A percentile compares a stretch with the other conserved stretches of the same genome.
Conservation (phyloP, 805 yeast species). For the Wickerhamiella alocasiicola region DNA sequence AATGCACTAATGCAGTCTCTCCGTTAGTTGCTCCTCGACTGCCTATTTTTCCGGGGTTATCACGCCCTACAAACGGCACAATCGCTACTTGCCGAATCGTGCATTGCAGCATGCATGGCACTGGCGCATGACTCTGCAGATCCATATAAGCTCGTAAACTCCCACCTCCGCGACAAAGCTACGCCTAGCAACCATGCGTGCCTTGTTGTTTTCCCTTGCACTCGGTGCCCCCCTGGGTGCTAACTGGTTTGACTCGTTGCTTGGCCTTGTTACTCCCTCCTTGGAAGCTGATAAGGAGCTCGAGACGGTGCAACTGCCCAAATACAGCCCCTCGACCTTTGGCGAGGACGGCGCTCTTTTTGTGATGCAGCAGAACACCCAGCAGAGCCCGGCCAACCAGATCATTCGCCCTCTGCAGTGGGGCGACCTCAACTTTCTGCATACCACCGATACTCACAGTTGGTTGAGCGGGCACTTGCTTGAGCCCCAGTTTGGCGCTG, state of each 20-base stretch:
- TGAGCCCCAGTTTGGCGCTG: slow-evolving; percentile 46
- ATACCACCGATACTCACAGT: slow-evolving; percentile 92
- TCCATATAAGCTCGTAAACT: no score
- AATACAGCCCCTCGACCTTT: neutral
- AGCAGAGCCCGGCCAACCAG: slow-evolving; percentile 6
- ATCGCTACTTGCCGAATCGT: no score
- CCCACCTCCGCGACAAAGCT: no score
- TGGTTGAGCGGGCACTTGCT: slow-evolving; percentile 56
- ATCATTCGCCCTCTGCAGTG: slow-evolving; percentile 33
- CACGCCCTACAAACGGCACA: no score
- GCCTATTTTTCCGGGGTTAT: no score
- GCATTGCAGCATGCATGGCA: no score
- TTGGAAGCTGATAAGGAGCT: neutral
- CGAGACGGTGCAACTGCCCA: neutral
- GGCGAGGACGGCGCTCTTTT: neutral
- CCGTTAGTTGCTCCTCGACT: no score
- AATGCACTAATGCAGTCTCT: no score
- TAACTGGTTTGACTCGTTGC: neutral
- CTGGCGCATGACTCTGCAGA: no score
- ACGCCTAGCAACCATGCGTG: no score
- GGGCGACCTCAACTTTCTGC: slow-evolving; percentile 72
- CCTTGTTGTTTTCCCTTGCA: no score
- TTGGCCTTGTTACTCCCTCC: neutral
- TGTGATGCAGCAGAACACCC: neutral
- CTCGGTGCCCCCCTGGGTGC: neutral